These are phyloP conservation scores for Glebionis coronaria DNA, from an alignment of 129 eudicot species.

Conservation along the genomic window DNA sequence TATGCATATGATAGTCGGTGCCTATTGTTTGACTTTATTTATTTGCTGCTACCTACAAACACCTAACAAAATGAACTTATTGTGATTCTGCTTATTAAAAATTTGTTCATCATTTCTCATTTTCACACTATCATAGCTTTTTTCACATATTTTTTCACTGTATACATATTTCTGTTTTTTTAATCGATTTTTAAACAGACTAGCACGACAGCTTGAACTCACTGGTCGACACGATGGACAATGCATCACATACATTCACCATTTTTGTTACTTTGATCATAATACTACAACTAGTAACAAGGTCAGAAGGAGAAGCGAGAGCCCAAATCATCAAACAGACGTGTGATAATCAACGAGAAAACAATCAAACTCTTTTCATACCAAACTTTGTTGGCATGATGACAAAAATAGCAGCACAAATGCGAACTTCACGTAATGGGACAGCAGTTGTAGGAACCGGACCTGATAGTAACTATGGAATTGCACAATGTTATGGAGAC, in stretches of 20 bases:
- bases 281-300: conserved; percentile 28
- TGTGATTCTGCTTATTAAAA: too few relatives aligned
- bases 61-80: too few relatives aligned
- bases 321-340: conserved; percentile 35
- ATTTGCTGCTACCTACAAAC: too few relatives aligned
- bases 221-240: background rate
- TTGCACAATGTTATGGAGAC: conserved; percentile 79
- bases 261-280: conserved; percentile 22
- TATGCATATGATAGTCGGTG: too few relatives aligned
- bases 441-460: conserved; percentile 46
- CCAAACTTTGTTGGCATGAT: conserved; percentile 51
- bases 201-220: too few relatives aligned
- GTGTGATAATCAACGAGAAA: conserved; percentile 31
- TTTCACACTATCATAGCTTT: too few relatives aligned
- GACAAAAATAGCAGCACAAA: conserved; percentile 52
- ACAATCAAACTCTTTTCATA: conserved; percentile 42
- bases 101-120: too few relatives aligned
- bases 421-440: conserved; percentile 46
- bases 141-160: too few relatives aligned
- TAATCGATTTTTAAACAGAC: too few relatives aligned
- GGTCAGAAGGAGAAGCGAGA: conserved; percentile 54
- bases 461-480: conserved; percentile 35
- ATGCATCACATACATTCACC: background rate
- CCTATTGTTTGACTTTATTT: too few relatives aligned
- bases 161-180: too few relatives aligned